These are phyloP conservation scores for Arthromyces matolae DNA, from an alignment of 768 basidiomycete species.

Conservation along the genomic window DNA sequence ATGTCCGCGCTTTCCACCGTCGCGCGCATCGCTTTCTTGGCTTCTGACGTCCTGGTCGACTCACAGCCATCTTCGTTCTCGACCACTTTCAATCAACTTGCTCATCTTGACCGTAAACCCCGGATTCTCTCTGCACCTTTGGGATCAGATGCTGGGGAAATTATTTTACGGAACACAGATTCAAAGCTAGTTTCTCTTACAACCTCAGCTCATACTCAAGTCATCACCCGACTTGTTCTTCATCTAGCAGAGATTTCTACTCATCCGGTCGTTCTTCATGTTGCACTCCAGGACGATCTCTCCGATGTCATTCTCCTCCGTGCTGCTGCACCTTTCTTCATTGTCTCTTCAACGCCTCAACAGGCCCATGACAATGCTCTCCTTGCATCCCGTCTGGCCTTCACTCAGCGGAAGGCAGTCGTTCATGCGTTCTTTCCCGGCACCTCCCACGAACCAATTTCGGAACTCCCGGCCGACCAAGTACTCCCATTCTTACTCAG, in stretches of 20 bases:
- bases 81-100: conserved; percentile 33
- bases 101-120: conserved; percentile 34
- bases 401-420: conserved; percentile 67
- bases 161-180: conserved; percentile 46
- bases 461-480: conserved; percentile 55
- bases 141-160: conserved; percentile 62
- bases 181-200: conserved; percentile 59
- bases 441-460: conserved; percentile 34
- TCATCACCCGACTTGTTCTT: conserved; percentile 58
- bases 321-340: conserved; percentile 74
- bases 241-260: conserved; percentile 66
- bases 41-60: conserved; percentile 65
- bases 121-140: conserved; percentile 49
- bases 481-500: conserved; percentile 59
- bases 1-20: conserved; percentile 37
- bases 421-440: conserved; percentile 75
- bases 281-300: conserved; percentile 63
- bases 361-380: conserved; percentile 90
- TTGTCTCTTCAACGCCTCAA: conserved; percentile 73
- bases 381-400: conserved; percentile 78
- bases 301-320: conserved; percentile 74
- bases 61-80: conserved; percentile 50
- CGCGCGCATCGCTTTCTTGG: conserved; percentile 66
- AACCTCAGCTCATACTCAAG: conserved; percentile 45
- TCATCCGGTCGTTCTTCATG: conserved; percentile 66